Conservation (phyloP, 1,284 basidiomycete genomes). For the Naganishia albida region DNA sequence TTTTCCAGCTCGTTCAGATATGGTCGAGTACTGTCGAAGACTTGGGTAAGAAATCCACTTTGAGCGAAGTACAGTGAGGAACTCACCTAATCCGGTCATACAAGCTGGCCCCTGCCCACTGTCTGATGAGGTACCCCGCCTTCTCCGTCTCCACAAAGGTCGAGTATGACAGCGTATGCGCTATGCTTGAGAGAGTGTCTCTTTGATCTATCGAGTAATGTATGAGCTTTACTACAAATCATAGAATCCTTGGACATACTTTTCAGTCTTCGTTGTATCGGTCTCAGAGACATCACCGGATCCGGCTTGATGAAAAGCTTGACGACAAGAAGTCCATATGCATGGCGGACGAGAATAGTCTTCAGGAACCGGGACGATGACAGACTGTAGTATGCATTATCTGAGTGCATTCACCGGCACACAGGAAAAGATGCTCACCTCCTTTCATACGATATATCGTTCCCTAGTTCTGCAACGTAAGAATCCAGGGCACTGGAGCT, state of each 20-base stretch:
- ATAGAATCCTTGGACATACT: slow-evolving; percentile 53
- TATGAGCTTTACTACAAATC: neutral
- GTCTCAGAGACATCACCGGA: slow-evolving; percentile 66
- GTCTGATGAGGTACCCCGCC: slow-evolving; percentile 90
- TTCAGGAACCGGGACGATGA: slow-evolving; percentile 87
- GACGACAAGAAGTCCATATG: slow-evolving; percentile 69
- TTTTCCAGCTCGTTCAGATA: slow-evolving; percentile 91
- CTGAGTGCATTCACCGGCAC: neutral
- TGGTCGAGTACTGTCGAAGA: slow-evolving; percentile 75
- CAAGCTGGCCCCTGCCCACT: slow-evolving; percentile 91
- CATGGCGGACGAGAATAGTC: slow-evolving; percentile 76
- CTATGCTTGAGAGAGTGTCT: slow-evolving; percentile 78
- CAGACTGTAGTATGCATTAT: slow-evolving; percentile 60
- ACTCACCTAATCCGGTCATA: slow-evolving; percentile 97
- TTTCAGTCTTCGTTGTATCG: slow-evolving; percentile 69
- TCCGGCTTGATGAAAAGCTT: slow-evolving; percentile 84
- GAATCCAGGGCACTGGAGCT: slow-evolving; percentile 75
- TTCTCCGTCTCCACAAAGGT: slow-evolving; percentile 92
- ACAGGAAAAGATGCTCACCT: slow-evolving; percentile 59
- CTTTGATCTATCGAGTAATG: slow-evolving; percentile 66
- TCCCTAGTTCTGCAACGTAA: slow-evolving; percentile 81
- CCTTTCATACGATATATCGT: slow-evolving; percentile 84
- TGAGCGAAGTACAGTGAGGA: neutral
- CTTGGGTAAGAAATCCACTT: neutral
- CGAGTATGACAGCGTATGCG: slow-evolving; percentile 88